Conservation (phyloP, 441 rosid species). For the Aquilaria agallochum region DNA sequence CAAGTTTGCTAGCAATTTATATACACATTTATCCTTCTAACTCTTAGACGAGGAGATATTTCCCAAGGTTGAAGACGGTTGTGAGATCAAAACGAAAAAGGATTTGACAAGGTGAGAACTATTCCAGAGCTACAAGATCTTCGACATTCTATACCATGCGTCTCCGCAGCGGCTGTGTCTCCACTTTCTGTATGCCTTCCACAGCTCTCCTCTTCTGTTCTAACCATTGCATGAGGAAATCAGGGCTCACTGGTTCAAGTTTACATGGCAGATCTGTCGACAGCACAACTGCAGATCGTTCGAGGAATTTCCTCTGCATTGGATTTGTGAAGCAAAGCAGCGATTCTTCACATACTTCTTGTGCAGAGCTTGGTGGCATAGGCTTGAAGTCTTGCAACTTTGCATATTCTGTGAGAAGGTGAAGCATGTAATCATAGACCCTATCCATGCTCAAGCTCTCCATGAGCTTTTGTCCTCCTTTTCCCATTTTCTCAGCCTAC, state of each 20-base stretch:
- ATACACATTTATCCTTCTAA: too few relatives aligned
- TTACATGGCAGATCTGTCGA: conserved; percentile 47
- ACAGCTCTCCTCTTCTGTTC: conserved; percentile 37
- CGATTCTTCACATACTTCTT: conserved; percentile 56
- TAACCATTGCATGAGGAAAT: conserved; percentile 31
- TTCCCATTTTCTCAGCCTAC: conserved; percentile 68
- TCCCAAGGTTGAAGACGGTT: too few relatives aligned
- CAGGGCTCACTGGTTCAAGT: conserved; percentile 29
- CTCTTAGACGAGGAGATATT: too few relatives aligned
- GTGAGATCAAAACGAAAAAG: too few relatives aligned
- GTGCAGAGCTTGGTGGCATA: conserved; percentile 51
- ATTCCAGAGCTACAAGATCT: too few relatives aligned
- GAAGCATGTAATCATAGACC: conserved; percentile 78
- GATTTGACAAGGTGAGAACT: too few relatives aligned
- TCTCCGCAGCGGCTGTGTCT: conserved; percentile 19
- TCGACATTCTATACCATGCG: conserved; percentile 10
- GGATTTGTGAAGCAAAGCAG: conserved; percentile 64
- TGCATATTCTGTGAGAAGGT: conserved; percentile 64
- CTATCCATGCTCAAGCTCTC: conserved; percentile 59
- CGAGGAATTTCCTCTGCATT: conserved; percentile 40
- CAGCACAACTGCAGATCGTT: conserved; percentile 36
- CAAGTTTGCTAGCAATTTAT: too few relatives aligned
- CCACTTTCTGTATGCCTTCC: conserved; percentile 35
- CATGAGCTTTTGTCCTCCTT: conserved; percentile 68
- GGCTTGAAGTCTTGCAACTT: conserved; percentile 68